Percentiles rank a stretch among this genome's conserved stretches.
These are phyloP conservation scores for Staphylotrichum tortipilum DNA, from an alignment of 495 filamentous ascomycete species.

Conservation along the genomic window DNA sequence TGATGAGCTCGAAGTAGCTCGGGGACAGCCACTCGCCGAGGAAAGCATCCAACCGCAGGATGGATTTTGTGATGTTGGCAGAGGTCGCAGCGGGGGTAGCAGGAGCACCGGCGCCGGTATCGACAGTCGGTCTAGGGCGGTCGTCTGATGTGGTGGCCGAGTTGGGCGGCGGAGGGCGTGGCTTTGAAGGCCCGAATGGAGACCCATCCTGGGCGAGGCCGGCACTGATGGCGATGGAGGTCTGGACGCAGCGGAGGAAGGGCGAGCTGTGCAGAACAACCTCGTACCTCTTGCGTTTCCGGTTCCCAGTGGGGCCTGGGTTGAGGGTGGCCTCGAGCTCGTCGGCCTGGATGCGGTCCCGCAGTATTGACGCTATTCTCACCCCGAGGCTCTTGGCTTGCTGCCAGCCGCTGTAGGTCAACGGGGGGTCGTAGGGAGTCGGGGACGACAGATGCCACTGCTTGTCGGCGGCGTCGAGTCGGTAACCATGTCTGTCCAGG, in stretches of 20 bases:
- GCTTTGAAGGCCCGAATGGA: constrained; percentile 21
- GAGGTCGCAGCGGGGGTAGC: background rate
- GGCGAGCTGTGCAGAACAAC: constrained; percentile 87
- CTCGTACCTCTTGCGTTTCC: constrained; percentile 54
- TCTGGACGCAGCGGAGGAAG: constrained; percentile 88
- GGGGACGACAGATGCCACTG: constrained; percentile 93
- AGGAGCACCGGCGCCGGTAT: background rate
- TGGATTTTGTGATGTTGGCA: constrained; percentile 37
- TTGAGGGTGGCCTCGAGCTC: constrained; percentile 21
- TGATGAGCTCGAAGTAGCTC: constrained; percentile 87
- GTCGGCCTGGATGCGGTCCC: constrained; percentile 33
- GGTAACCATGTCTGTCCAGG: constrained; percentile 67
- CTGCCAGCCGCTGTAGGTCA: constrained; percentile 90
- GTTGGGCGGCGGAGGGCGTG: background rate
- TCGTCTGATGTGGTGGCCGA: constrained; percentile 2
- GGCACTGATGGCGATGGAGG: constrained; percentile 78
- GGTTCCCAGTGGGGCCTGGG: constrained; percentile 8
- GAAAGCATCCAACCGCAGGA: constrained; percentile 79
- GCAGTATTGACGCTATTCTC: constrained; percentile 69
- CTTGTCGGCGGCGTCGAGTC: constrained; percentile 87
- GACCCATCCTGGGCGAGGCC: constrained; percentile 65
- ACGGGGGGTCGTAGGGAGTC: constrained; percentile 88
- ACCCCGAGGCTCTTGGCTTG: constrained; percentile 72
- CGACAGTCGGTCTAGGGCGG: constrained; percentile 10
- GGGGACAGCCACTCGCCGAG: constrained; percentile 93